These are phyloP conservation scores for Cryoendolithus antarcticus DNA, from an alignment of 2,329 filamentous ascomycete species.

Conservation along the genomic window DNA sequence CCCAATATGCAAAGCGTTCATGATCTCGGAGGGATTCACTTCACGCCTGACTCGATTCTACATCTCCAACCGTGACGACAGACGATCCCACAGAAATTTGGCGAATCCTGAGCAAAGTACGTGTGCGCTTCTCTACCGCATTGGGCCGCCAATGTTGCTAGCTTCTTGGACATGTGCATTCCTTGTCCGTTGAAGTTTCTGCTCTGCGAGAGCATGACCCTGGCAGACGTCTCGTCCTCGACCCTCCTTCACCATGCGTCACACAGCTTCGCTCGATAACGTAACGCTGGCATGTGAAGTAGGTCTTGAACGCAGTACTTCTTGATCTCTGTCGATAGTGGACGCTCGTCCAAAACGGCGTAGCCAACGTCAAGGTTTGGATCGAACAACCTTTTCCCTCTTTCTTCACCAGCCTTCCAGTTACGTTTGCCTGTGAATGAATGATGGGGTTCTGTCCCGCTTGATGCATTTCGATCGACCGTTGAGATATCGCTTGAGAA, in stretches of 20 bases:
- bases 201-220: conserved; percentile 12
- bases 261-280: conserved; percentile 18
- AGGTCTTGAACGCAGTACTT: conserved; percentile 40
- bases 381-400: conserved; percentile 27
- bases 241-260: conserved; percentile 15
- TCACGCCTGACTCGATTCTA: too few species aligned
- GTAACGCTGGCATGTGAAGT: conserved; percentile 26
- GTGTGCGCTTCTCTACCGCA: too few species aligned
- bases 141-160: background rate
- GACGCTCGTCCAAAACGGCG: conserved; percentile 36
- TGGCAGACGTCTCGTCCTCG: conserved; percentile 11
- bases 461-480: conserved; percentile 31
- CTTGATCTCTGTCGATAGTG: conserved; percentile 28
- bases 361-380: conserved; percentile 33
- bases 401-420: conserved; percentile 27
- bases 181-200: background rate
- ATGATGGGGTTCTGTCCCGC: conserved; percentile 10
- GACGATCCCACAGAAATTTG: too few species aligned
- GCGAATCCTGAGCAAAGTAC: too few species aligned
- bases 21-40: too few species aligned
- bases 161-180: background rate
- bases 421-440: conserved; percentile 2
- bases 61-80: too few species aligned
- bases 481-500: conserved; percentile 14
- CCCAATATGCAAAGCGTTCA: too few species aligned